phyloP scores from a whole-genome alignment of 2,329 filamentous ascomycete species.

The Cadophora sp. region DNA sequence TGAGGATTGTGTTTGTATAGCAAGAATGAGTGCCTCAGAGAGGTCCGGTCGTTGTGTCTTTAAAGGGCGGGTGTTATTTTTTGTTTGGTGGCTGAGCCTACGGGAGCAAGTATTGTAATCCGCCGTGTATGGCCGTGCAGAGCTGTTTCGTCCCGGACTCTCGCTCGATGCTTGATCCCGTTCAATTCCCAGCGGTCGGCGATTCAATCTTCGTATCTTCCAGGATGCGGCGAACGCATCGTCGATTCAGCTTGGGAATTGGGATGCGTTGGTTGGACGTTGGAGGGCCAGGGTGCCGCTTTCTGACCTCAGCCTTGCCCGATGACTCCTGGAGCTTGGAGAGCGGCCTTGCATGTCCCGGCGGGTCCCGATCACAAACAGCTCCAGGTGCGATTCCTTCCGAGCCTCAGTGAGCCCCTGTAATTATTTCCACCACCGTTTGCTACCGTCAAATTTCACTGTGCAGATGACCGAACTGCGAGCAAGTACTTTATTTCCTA shows the following conservation, averaged over 20 bases:
- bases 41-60: not conserved
- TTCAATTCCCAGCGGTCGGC: not conserved
- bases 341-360: not conserved
- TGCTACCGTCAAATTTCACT: constrained; percentile 1
- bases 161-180: not conserved
- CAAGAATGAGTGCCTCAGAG: constrained; percentile 22
- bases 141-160: not conserved
- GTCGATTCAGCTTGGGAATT: constrained; percentile 3
- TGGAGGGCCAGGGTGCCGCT: not conserved
- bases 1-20: constrained; percentile 14
- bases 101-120: not conserved
- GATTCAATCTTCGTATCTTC: not conserved
- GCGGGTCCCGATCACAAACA: constrained; percentile 5
- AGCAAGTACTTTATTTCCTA: not conserved
- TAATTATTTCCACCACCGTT: not conserved
- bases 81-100: not conserved
- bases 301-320: constrained; percentile 21
- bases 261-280: constrained; percentile 9
- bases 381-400: constrained; percentile 6
- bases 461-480: constrained; percentile 17
- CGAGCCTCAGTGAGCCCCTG: not conserved
- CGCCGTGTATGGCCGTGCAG: too few relatives aligned
- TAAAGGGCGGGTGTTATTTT: not conserved
- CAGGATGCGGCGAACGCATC: constrained; percentile 10
- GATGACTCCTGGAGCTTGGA: not conserved